Evolutionary conservation across 2,329 filamentous ascomycete genomes (phyloP).

Genomic region (Neofusicoccum sp.): DNA sequence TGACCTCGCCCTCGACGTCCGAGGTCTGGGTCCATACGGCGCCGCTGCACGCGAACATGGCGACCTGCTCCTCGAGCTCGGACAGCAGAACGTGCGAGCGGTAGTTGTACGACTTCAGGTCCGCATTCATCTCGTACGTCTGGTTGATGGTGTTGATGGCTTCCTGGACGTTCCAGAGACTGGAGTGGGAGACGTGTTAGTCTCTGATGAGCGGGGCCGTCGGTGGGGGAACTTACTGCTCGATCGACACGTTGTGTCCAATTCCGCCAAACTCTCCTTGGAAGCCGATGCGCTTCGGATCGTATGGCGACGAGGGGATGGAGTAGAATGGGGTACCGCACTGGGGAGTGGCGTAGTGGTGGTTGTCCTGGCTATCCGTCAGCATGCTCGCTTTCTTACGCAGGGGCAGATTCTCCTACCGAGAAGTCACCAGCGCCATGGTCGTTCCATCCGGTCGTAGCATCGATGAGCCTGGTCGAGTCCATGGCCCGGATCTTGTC

Average conservation of each 20-base stretch:
- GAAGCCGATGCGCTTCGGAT: constrained; percentile 63
- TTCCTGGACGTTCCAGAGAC: constrained; percentile 65
- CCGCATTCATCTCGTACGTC: constrained; percentile 67
- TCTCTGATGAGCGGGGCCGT: not conserved
- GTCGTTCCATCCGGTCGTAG: constrained; percentile 68
- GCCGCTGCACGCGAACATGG: constrained; percentile 64
- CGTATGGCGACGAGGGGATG: constrained; percentile 57
- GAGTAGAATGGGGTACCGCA: constrained; percentile 72
- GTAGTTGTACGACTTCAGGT: constrained; percentile 66
- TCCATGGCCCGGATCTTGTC: constrained; percentile 60
- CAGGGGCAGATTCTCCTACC: constrained; percentile 18
- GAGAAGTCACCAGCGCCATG: constrained; percentile 67
- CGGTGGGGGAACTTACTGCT: constrained; percentile 52
- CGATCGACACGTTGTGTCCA: constrained; percentile 64
- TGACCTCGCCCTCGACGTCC: constrained; percentile 75
- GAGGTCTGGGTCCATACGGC: constrained; percentile 75
- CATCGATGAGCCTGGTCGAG: constrained; percentile 64
- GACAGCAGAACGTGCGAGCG: constrained; percentile 57
- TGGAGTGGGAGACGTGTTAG: constrained; percentile 31
- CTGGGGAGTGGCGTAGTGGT: constrained; percentile 72
- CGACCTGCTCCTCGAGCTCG: constrained; percentile 53
- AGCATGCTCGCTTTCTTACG: constrained; percentile 24
- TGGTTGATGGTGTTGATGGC: constrained; percentile 64
- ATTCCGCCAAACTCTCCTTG: constrained; percentile 74
- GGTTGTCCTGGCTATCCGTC: constrained; percentile 57